Percentiles rank a stretch among this genome's conserved stretches.
Evolutionary conservation across 345 rosid genomes (phyloP).

Genomic region (Mangifera indica): DNA sequence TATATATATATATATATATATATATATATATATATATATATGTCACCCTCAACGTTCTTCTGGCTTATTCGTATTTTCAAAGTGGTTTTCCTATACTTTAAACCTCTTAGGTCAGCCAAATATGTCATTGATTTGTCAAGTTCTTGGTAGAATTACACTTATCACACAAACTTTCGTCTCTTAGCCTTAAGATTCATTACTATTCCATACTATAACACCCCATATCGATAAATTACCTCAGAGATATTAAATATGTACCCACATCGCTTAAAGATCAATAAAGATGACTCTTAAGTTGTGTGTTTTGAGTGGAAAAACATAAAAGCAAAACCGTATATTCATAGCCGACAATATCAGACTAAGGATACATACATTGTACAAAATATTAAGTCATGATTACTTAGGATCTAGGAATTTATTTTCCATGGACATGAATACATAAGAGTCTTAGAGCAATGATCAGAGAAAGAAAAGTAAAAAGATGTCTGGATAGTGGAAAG

Average conservation of each 20-base stretch:
- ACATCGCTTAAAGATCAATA: too few species aligned
- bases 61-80: slow-evolving; percentile 13
- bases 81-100: background rate
- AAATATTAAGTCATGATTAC: slow-evolving; percentile 23
- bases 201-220: too few species aligned
- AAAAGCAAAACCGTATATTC: background rate
- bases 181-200: too few species aligned
- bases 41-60: slow-evolving; percentile 34
- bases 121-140: slow-evolving; percentile 29
- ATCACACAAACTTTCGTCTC: background rate
- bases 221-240: too few species aligned
- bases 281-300: too few species aligned
- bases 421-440: slow-evolving; percentile 21
- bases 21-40: too few species aligned
- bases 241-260: too few species aligned
- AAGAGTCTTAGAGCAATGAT: slow-evolving; percentile 23
- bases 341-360: background rate
- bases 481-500: slow-evolving; percentile 28
- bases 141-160: background rate
- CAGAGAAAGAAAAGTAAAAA: slow-evolving; percentile 10
- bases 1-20: too few species aligned
- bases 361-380: background rate
- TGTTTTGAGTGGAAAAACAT: too few species aligned
- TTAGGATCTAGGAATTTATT: slow-evolving; percentile 14
- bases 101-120: slow-evolving; percentile 30